Evolutionary conservation across 441 rosid genomes (phyloP), one percentile per base, ranked within the genome.

Genomic region (Daphne laureola): DNA sequence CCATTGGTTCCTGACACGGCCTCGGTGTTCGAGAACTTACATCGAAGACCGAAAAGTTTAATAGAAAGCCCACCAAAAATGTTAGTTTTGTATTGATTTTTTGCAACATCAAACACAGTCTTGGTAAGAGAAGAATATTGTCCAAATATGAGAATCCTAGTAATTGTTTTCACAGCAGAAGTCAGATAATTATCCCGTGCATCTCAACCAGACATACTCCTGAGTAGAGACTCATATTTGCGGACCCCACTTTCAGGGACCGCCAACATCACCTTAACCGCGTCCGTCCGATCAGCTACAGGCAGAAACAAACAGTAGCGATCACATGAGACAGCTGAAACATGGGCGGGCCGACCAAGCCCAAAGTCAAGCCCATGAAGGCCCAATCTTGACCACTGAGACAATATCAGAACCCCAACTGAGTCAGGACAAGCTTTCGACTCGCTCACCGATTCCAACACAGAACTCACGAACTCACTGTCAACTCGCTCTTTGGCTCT

Each of bases 341-440:
- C 82, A 11, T 80, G 76, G 36, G 78, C 69, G 14, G 92, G 85
- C 56, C 57, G 80, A n/a, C 87, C 95, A 50, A 86, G 53, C 42
- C 95, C 95, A 5, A 90, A 80, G 86, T 90, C 90, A 66, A 86
- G 75, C 59, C 53, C 69, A 1, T 90, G 90, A 14, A 86, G 62
- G 40, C 95, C 97, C 41, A 90, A 76, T 18, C 79, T 80, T 61
- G 92, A 84, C 97, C 97, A 90, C 45, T 90, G 88, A 15, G 97
- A 80, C 63, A 83, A 3, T 43, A 89, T 77, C 72, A 89, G 61
- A 0, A 82, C 87, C 3, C 95, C 91, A 0, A 80, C 91, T 14
- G 83, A 71, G 83, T 83, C 95, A 0, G 90, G 82, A 67, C 86
- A 18, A 27, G 81, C 77, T 36, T 67, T 69, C 40, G 58, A 35